Base-by-base conservation (phyloP, 2,329 filamentous ascomycete species). In the Beauveria medogensis region DNA sequence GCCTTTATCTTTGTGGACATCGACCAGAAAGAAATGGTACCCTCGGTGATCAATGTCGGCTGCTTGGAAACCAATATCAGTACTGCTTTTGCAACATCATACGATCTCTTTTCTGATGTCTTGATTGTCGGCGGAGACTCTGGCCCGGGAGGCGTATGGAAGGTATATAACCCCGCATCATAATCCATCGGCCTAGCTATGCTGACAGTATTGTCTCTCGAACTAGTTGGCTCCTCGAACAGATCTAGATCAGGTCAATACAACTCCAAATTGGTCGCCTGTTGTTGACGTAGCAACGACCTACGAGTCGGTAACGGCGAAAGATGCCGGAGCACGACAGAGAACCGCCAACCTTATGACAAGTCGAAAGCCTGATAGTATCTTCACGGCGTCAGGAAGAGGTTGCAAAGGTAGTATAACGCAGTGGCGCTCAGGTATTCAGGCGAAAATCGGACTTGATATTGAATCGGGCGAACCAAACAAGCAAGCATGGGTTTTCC, bases 31-130 rank as follows among this genome's bases (percentile, higher is more conserved):
- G 82, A 80, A 51, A 77, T 83, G 65, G 71, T 87, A 58, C 78
- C 81, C 56, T 78, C 80, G 46, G 77, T 81, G 59, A 79, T 81
- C 51, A 78, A 82, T 59, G 79, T 90, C 61, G 88, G 89, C 8
- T 80, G 81, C 30, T 55, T 85, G 90, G 65, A 80, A 57, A 89
- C 88, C 67, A 90, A 89, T 63, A 88, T 96, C 52, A 89, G 91
- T 62, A 86, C 83, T 3, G 91, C 91, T 3, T 95, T 97, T 70
- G 88, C 91, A 56, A 89, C 86, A 58, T 79, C 90, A n/a, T 85
- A 83, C 53, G 82, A 84, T 64, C 76, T 80, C 41, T 85, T 83
- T 62, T 85, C 86, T 2, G 92, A 96, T 70, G 81, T 95, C n/a
- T 77, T 96, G 52, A 82, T 95, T 41, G 84, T 89, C 53, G 89